These are phyloP conservation scores for Fraxinus cuspidata DNA, from an alignment of 257 asterid species.

Conservation along the genomic window DNA sequence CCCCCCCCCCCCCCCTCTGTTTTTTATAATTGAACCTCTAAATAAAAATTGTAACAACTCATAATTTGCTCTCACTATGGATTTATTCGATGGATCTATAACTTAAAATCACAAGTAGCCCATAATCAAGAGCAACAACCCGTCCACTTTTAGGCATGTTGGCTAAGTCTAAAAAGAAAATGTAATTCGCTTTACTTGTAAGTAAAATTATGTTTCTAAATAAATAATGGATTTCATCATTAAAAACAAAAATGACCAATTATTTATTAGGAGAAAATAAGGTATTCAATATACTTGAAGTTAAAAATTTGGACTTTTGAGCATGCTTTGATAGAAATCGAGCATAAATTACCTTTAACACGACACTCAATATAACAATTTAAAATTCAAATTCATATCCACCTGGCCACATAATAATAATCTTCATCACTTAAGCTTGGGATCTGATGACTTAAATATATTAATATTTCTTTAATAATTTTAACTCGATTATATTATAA, in stretches of 20 bases:
- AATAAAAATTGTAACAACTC: too few relatives aligned
- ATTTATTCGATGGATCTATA: too few relatives aligned
- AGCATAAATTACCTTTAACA: background rate
- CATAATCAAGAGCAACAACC: too few relatives aligned
- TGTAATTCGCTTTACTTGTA: too few relatives aligned
- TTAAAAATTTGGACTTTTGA: background rate
- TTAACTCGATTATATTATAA: conserved; percentile 22
- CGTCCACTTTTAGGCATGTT: too few relatives aligned
- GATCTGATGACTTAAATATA: conserved; percentile 52
- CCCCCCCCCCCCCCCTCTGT: too few relatives aligned
- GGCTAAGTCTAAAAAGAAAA: too few relatives aligned
- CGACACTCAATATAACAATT: background rate
- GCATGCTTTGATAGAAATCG: background rate
- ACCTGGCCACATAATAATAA: conserved; percentile 22
- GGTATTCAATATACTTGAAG: background rate
- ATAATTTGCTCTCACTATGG: too few relatives aligned
- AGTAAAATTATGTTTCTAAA: too few relatives aligned
- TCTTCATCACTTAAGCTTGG: conserved; percentile 41
- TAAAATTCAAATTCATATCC: background rate
- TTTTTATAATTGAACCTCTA: too few relatives aligned
- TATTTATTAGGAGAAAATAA: background rate
- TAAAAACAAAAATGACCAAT: background rate
- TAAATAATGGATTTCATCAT: too few relatives aligned
- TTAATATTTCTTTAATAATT: conserved; percentile 30
- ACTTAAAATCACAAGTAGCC: too few relatives aligned